These are phyloP conservation scores for Sphagnum tenellum DNA, from an alignment of 225 moss, liverwort and hornwort species.

Conservation along the genomic window DNA sequence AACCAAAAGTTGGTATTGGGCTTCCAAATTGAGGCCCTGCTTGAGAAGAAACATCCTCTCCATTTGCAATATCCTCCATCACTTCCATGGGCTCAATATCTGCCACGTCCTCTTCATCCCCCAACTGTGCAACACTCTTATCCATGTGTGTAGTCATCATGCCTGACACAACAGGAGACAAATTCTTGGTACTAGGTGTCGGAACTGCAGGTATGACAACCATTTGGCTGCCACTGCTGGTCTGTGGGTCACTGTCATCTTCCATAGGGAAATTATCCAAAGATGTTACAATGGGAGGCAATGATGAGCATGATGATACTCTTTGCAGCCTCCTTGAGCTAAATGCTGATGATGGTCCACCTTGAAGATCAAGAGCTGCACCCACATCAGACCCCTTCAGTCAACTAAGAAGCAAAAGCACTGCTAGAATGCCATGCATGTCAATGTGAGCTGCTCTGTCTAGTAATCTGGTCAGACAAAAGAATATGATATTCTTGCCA, in stretches of 20 bases:
- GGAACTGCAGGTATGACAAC: conserved; percentile 18
- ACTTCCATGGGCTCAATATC: conserved; percentile 25
- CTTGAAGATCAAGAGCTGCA: conserved; percentile 42
- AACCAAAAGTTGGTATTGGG: too few species aligned
- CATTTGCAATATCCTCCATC: too few species aligned
- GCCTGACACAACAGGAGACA: conserved; percentile 9
- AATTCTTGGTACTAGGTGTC: neutral
- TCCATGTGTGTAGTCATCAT: neutral
- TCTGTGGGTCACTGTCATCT: conserved; percentile 15
- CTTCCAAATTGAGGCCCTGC: too few species aligned
- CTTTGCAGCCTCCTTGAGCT: conserved; percentile 19
- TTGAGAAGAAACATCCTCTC: too few species aligned
- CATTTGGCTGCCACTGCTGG: conserved; percentile 12
- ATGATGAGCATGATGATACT: conserved; percentile 26
- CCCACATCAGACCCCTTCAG: neutral
- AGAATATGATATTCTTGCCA: neutral
- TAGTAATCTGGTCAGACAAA: neutral
- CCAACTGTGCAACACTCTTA: neutral
- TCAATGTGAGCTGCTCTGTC: neutral
- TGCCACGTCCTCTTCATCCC: conserved; percentile 7
- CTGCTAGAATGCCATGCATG: neutral
- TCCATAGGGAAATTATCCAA: conserved; percentile 22
- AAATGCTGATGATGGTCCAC: conserved; percentile 12
- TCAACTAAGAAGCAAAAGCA: neutral
- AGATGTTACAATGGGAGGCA: conserved; percentile 12